These are phyloP conservation scores for Auricularia sp. DNA, from an alignment of 768 basidiomycete genomes.

Conservation along the genomic window DNA sequence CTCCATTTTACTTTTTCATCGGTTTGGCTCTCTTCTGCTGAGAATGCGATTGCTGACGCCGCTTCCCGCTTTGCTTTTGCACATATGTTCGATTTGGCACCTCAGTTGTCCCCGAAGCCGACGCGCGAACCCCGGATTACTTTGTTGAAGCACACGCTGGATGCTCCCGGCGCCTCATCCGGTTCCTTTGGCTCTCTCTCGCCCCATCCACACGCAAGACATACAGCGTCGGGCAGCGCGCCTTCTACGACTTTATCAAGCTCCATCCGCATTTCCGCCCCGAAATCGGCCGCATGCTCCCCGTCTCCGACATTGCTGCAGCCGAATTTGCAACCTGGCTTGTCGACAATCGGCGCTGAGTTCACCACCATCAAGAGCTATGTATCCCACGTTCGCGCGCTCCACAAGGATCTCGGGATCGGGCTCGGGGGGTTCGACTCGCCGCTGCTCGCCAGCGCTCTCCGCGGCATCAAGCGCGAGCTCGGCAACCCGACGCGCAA, in stretches of 20 bases:
- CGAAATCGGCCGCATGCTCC: not conserved
- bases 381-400: not conserved
- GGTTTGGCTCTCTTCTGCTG: constrained; percentile 10
- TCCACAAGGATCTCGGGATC: not conserved
- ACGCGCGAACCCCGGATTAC: constrained; percentile 10
- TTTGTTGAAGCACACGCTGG: constrained; percentile 13
- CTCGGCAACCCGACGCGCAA: constrained; percentile 15
- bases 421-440: not conserved
- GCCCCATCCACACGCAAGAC: constrained; percentile 20
- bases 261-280: not conserved
- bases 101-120: constrained; percentile 12
- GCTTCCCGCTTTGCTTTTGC: constrained; percentile 14
- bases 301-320: not conserved
- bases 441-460: constrained; percentile 6
- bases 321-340: not conserved
- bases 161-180: constrained; percentile 10
- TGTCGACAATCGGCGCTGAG: not conserved
- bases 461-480: constrained; percentile 24
- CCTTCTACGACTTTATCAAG: constrained; percentile 20
- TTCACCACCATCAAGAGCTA: not conserved
- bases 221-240: constrained; percentile 23
- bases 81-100: constrained; percentile 16
- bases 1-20: constrained; percentile 11
- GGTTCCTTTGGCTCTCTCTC: constrained; percentile 22
- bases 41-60: constrained; percentile 12